These are phyloP conservation scores for Neospora caninum DNA, from an alignment of 169 alveolate genomes.

Conservation along the genomic window DNA sequence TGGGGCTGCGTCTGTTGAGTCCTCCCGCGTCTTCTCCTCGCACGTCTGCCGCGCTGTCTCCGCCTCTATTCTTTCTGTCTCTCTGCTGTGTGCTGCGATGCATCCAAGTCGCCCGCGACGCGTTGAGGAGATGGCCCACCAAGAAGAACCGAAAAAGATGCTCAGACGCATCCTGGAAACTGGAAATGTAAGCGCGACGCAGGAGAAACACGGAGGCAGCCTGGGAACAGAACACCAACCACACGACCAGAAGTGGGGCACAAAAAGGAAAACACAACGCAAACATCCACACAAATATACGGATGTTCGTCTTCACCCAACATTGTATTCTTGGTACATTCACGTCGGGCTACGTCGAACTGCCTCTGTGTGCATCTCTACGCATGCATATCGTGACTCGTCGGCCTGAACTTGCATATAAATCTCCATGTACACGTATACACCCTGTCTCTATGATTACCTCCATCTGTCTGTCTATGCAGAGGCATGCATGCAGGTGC, in stretches of 20 bases:
- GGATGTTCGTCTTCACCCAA: not conserved
- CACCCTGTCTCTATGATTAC: too few relatives aligned
- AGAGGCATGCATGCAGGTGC: too few relatives aligned
- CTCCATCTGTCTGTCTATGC: too few relatives aligned
- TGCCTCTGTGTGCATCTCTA: not conserved
- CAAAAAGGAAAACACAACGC: too few relatives aligned
- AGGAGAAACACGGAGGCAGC: too few relatives aligned
- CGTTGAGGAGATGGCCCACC: conserved; percentile 69
- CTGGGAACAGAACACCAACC: not conserved
- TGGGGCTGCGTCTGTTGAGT: too few relatives aligned
- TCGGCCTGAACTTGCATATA: not conserved
- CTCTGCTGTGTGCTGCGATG: not conserved
- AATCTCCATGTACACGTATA: not conserved
- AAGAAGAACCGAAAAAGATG: conserved; percentile 60
- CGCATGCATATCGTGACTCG: not conserved
- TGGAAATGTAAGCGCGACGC: conserved; percentile 53
- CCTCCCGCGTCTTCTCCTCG: too few relatives aligned
- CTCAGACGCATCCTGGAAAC: conserved; percentile 53
- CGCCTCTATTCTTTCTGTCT: not conserved
- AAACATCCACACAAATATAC: not conserved
- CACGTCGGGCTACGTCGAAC: too few relatives aligned
- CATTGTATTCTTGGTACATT: too few relatives aligned
- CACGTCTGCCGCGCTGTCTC: too few relatives aligned
- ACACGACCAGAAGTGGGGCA: too few relatives aligned
- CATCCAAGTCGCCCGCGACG: conserved; percentile 65